A percentile compares a stretch with the other conserved stretches of the same genome.
Evolutionary conservation across 2,329 filamentous ascomycete genomes (phyloP).

Genomic region (Arthrobotrys megalospora): DNA sequence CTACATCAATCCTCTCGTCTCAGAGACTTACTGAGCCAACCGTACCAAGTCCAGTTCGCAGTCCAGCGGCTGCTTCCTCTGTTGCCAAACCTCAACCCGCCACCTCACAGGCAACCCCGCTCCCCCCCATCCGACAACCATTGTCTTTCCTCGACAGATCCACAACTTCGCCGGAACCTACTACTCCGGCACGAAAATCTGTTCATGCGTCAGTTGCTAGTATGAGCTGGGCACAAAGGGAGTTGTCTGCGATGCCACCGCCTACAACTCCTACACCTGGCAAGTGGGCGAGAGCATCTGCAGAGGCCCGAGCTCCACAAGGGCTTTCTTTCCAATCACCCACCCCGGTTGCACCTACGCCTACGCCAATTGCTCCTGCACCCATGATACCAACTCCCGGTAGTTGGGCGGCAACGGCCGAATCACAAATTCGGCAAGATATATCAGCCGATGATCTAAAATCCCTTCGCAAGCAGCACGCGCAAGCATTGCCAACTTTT

Average conservation of each 20-base stretch:
- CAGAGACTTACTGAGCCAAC: background rate
- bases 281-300: slow-evolving; percentile 8
- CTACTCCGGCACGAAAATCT: background rate
- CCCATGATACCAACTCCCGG: background rate
- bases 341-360: background rate
- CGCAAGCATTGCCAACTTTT: slow-evolving; percentile 40
- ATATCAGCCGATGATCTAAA: slow-evolving; percentile 62
- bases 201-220: background rate
- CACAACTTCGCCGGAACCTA: background rate
- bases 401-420: slow-evolving; percentile 4
- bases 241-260: slow-evolving; percentile 1
- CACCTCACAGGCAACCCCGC: background rate
- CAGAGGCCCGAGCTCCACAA: slow-evolving; percentile 1
- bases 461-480: slow-evolving; percentile 39
- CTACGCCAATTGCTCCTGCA: background rate
- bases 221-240: slow-evolving; percentile 37
- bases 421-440: slow-evolving; percentile 15
- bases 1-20: background rate
- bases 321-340: slow-evolving; percentile 4
- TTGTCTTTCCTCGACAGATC: background rate
- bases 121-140: background rate
- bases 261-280: background rate
- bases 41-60: background rate
- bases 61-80: background rate
- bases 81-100: background rate